A percentile compares a stretch with the other conserved stretches of the same genome.
phyloP scores from a whole-genome alignment of 2,329 filamentous ascomycete genomes.

The Apiospora sp. region DNA sequence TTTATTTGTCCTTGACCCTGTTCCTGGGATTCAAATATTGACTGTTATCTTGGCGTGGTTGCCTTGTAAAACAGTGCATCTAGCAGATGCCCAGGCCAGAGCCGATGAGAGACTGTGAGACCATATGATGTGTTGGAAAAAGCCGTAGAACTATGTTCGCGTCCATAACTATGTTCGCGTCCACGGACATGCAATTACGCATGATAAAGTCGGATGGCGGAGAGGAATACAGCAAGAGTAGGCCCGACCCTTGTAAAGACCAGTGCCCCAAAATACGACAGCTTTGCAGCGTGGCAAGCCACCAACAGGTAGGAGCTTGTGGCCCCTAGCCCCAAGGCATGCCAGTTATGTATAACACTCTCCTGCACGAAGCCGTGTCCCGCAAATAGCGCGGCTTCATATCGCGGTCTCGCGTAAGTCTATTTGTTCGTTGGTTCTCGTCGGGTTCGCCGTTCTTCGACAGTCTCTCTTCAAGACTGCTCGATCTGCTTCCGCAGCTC shows the following conservation, averaged over 20 bases:
- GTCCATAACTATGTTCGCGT: too few species aligned
- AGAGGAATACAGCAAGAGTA: neutral
- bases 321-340: neutral
- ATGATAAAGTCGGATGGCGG: neutral
- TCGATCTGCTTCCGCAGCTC: conserved; percentile 63
- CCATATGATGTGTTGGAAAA: neutral
- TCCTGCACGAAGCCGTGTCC: neutral
- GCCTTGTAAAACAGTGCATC: neutral
- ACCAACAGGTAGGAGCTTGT: neutral
- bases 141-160: too few species aligned
- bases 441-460: neutral
- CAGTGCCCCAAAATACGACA: too few species aligned
- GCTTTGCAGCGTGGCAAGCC: neutral
- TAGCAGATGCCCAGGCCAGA: neutral
- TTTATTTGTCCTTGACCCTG: too few species aligned
- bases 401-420: neutral
- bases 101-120: neutral
- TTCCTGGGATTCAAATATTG: too few species aligned
- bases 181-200: too few species aligned
- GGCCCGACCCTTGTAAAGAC: too few species aligned
- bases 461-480: conserved; percentile 35
- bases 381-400: neutral
- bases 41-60: neutral
- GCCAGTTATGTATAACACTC: neutral
- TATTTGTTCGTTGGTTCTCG: neutral